Evolutionary conservation across 306 rosid species (phyloP).

Genomic region (Pyrus betulifolia): DNA sequence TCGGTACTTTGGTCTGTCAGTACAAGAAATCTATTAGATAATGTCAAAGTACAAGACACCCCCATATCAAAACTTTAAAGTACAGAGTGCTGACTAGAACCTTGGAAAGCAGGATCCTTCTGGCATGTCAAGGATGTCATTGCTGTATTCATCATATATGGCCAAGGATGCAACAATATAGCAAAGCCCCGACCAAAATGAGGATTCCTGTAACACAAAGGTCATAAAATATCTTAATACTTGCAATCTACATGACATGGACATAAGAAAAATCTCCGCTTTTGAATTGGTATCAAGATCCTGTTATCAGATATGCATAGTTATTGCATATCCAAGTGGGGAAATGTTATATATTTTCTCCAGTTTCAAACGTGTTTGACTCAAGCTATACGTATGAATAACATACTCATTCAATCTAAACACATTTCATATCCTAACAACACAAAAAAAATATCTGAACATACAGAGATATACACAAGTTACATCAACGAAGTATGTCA

Average conservation of each 20-base stretch:
- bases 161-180: slow-evolving; percentile 71
- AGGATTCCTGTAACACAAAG: slow-evolving; percentile 68
- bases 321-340: too few species aligned
- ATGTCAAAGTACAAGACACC: not conserved
- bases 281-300: too few species aligned
- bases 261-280: not conserved
- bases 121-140: slow-evolving; percentile 85
- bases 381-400: too few species aligned
- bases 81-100: slow-evolving; percentile 32
- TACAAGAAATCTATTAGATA: slow-evolving; percentile 17
- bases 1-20: slow-evolving; percentile 51
- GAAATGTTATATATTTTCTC: too few species aligned
- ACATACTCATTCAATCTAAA: too few species aligned
- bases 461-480: not conserved
- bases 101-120: slow-evolving; percentile 97
- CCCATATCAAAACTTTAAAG: slow-evolving; percentile 2
- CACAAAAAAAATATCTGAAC: not conserved
- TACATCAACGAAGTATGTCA: not conserved
- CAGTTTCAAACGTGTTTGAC: too few species aligned
- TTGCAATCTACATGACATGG: not conserved
- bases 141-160: slow-evolving; percentile 89
- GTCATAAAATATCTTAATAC: slow-evolving; percentile 14
- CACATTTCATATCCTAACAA: too few species aligned
- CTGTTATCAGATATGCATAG: too few species aligned
- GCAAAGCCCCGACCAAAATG: slow-evolving; percentile 53